Conservation (phyloP, 164 flowering plant species). For the Brasenia schreberi region DNA sequence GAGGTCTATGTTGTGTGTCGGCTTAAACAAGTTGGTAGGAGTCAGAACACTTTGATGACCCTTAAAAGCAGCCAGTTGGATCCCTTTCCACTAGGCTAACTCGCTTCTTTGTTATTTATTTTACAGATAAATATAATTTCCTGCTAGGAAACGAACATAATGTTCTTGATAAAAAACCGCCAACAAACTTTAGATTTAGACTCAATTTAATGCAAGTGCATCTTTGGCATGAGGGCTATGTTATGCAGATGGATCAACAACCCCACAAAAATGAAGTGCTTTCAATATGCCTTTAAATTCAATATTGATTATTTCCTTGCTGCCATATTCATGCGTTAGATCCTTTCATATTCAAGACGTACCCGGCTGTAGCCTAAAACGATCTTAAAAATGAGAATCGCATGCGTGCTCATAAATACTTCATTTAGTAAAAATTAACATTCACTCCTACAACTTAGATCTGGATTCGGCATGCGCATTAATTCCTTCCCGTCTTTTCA, state of each 20-base stretch:
- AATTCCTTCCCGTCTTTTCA: background rate
- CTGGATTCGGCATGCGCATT: background rate
- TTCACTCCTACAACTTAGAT: background rate
- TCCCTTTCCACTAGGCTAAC: background rate
- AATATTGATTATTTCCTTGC: background rate
- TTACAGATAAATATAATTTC: no score
- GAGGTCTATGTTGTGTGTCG: background rate
- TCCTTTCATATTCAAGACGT: background rate
- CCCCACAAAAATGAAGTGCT: background rate
- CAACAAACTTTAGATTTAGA: background rate
- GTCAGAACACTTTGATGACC: no score
- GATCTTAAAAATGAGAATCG: background rate
- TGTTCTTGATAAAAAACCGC: background rate
- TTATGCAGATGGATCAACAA: background rate
- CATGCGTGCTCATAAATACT: background rate
- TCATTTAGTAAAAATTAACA: background rate
- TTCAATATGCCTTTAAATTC: background rate
- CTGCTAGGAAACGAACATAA: background rate
- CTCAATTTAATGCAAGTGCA: background rate
- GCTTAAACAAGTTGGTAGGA: no score
- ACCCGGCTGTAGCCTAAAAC: background rate
- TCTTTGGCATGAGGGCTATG: background rate
- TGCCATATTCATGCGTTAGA: background rate
- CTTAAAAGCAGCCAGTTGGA: no score
- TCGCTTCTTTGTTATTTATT: background rate